phyloP scores from a whole-genome alignment of 2,329 filamentous ascomycete species.

The Penicillium sp. region DNA sequence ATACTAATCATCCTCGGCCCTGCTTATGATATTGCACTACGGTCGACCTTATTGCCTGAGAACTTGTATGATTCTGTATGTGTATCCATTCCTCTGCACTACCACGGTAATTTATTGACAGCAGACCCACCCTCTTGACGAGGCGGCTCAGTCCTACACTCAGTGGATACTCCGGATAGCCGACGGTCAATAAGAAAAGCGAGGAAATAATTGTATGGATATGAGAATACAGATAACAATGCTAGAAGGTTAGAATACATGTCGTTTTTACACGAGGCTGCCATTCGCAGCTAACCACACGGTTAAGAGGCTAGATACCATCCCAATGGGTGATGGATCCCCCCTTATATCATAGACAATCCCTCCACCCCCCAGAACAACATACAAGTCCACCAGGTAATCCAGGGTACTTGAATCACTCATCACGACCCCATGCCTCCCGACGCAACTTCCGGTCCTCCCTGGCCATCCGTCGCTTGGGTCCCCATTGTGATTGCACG shows the following conservation, averaged over 20 bases:
- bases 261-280: conserved; percentile 28
- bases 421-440: conserved; percentile 66
- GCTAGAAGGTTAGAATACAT: conserved; percentile 34
- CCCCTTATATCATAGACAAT: background rate
- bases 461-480: conserved; percentile 63
- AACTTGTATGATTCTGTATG: background rate
- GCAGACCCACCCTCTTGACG: background rate
- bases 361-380: background rate
- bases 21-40: background rate
- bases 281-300: conserved; percentile 1
- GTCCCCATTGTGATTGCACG: conserved; percentile 66
- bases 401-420: conserved; percentile 38
- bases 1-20: background rate
- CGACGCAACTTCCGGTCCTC: conserved; percentile 66
- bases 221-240: conserved; percentile 28
- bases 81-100: background rate
- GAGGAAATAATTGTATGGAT: conserved; percentile 16
- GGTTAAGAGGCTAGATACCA: background rate
- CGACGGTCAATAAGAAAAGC: conserved; percentile 3
- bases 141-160: background rate
- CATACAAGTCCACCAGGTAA: background rate
- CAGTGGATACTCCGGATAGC: background rate
- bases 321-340: background rate
- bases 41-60: background rate
- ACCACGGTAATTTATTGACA: conserved; percentile 8